Evolutionary conservation across 306 rosid genomes (phyloP), one percentile per base, ranked within the genome.

Genomic region (Ormosia emarginata): DNA sequence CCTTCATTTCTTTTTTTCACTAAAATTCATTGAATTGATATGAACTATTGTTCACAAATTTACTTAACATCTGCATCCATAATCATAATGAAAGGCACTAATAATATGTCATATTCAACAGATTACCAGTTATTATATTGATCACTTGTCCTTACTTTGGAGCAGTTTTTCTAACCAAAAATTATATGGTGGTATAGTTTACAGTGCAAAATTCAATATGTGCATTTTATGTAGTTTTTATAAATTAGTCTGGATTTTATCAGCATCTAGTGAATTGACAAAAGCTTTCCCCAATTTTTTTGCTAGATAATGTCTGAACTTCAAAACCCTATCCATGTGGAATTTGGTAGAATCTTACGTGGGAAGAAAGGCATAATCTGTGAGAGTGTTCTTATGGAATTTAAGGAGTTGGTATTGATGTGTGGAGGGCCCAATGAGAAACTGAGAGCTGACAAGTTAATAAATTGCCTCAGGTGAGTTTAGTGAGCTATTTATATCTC

Each of bases 401-500:
- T 95, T 88, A 89, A 88, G 89, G 91, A 92, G 76, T 86, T 95
- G 77, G 89, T 92, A 29, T 44, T 53, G 24, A 91, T 93, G 97
- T 93, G 95, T 76, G 99, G 99, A 80, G 99, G 99, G 69, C 90
- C 93, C 61, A 85, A 86, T 49, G 99, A 95, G 83, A 93, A 91
- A 77, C 89, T 83, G 69, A 88, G 97, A 84, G 93, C 98, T 79
- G 86, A 87, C 56, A 85, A 81, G 40, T 85, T 95, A 79, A 88
- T 92, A 69, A 88, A 86, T 58, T 77, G 77, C 82, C 91, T 95
- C 74, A 88, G 68, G 98, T 91, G 88, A 91, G 94, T 83, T 85
- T 79, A 37, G 41, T 49, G 55, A 52, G 3, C 53, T 47, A 15
- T 36, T 36, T 74, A 17, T 71, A 47, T 77, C n/a, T 44, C 56